These are phyloP conservation scores for Russula foetens DNA, from an alignment of 768 basidiomycete genomes.

Conservation along the genomic window DNA sequence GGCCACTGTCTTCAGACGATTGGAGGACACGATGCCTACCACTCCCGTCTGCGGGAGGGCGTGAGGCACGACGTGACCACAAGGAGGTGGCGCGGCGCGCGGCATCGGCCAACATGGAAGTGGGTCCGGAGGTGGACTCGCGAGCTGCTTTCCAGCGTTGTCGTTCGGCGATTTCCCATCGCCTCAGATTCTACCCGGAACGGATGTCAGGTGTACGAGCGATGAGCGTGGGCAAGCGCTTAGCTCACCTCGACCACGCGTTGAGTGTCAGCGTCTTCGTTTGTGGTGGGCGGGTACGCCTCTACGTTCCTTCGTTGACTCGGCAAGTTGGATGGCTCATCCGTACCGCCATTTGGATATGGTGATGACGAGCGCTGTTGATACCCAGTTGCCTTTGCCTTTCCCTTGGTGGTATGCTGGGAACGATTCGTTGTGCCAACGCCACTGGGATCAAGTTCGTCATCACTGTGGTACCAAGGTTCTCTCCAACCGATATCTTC, in stretches of 20 bases:
- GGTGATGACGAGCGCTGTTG: background rate
- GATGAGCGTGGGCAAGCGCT: slow-evolving; percentile 17
- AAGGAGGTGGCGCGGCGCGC: slow-evolving; percentile 52
- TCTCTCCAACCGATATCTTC: slow-evolving; percentile 14
- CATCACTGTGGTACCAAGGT: slow-evolving; percentile 3
- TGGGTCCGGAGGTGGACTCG: slow-evolving; percentile 35
- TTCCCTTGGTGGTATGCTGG: slow-evolving; percentile 16
- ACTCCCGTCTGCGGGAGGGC: slow-evolving; percentile 30
- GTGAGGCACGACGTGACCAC: slow-evolving; percentile 38
- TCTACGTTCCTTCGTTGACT: slow-evolving; percentile 13
- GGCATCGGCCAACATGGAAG: slow-evolving; percentile 50
- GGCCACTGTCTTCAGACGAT: slow-evolving; percentile 43
- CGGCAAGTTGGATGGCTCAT: background rate
- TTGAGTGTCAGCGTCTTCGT: slow-evolving; percentile 60
- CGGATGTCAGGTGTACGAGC: background rate
- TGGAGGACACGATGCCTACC: slow-evolving; percentile 42
- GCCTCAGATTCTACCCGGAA: slow-evolving; percentile 53
- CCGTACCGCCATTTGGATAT: slow-evolving; percentile 2
- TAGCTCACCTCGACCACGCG: slow-evolving; percentile 65
- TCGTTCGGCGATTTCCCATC: slow-evolving; percentile 73
- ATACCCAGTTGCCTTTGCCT: background rate
- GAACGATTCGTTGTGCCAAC: background rate
- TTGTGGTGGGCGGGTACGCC: slow-evolving; percentile 57
- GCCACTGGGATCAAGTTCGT: background rate
- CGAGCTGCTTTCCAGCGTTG: slow-evolving; percentile 67